phyloP scores from a whole-genome alignment of 768 basidiomycete species.

The Mycena indigotica region DNA sequence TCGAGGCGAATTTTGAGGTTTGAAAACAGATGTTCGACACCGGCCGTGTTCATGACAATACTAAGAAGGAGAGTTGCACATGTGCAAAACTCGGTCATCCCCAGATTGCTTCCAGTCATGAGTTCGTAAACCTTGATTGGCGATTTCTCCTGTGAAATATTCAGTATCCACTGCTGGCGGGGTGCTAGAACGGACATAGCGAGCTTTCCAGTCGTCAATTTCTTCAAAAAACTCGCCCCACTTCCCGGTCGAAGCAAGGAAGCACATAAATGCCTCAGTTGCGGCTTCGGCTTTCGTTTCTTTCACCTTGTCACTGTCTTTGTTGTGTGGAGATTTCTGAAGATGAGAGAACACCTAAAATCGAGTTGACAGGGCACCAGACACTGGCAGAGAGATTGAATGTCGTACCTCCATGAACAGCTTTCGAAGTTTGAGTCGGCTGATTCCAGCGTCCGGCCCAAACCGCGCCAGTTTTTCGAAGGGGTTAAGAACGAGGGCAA shows the following conservation, averaged over 20 bases:
- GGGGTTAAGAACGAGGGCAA: conserved; percentile 7
- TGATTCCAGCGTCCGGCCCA: conserved; percentile 1
- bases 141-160: too few relatives aligned
- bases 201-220: background rate
- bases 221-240: background rate
- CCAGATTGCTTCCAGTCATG: too few relatives aligned
- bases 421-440: background rate
- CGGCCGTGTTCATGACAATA: too few relatives aligned
- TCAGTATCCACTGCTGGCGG: too few relatives aligned
- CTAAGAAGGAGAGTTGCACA: too few relatives aligned
- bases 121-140: too few relatives aligned
- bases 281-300: background rate
- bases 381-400: too few relatives aligned
- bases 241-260: background rate
- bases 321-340: background rate
- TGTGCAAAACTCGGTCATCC: too few relatives aligned
- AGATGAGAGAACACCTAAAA: background rate
- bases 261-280: background rate
- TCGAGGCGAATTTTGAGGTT: too few relatives aligned
- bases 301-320: background rate
- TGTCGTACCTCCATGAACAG: background rate
- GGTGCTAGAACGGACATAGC: background rate
- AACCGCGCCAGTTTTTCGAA: conserved; percentile 2
- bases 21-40: too few relatives aligned
- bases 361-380: background rate